Evolutionary conservation across 2,329 filamentous ascomycete species (phyloP).

Genomic region (Furcasterigmium sp.): DNA sequence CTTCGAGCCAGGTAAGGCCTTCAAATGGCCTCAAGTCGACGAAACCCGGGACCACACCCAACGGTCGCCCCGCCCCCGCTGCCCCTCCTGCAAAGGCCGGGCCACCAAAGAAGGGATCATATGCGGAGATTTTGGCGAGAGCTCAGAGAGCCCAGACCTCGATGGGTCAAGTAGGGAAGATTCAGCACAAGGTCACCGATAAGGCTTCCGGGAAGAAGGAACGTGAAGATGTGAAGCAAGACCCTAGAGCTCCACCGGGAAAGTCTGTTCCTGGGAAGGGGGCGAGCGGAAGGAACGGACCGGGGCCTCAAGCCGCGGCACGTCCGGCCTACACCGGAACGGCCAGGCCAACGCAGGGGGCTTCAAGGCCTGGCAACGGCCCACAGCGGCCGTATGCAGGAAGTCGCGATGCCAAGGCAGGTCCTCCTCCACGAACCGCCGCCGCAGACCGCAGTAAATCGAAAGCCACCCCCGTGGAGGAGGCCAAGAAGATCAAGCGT

Average conservation of each 20-base stretch:
- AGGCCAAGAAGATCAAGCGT: conserved; percentile 57
- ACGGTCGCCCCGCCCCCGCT: conserved; percentile 32
- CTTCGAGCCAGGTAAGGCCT: conserved; percentile 1
- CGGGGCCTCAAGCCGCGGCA: neutral
- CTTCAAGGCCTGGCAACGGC: neutral
- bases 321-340: conserved; percentile 3
- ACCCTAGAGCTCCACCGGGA: conserved; percentile 21
- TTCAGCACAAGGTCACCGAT: conserved; percentile 70
- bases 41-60: conserved; percentile 2
- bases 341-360: neutral
- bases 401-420: conserved; percentile 11
- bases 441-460: conserved; percentile 12
- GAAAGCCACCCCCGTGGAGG: conserved; percentile 19
- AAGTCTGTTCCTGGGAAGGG: conserved; percentile 4
- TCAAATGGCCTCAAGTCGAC: neutral
- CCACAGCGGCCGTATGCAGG: neutral
- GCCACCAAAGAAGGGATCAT: conserved; percentile 67
- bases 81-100: conserved; percentile 32
- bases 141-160: conserved; percentile 60
- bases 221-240: conserved; percentile 41
- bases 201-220: conserved; percentile 54
- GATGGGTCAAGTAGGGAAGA: conserved; percentile 61
- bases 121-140: conserved; percentile 67
- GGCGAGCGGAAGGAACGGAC: too few species aligned
- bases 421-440: conserved; percentile 13